Conservation (phyloP, 345 rosid species). For the Boechera retrofracta region DNA sequence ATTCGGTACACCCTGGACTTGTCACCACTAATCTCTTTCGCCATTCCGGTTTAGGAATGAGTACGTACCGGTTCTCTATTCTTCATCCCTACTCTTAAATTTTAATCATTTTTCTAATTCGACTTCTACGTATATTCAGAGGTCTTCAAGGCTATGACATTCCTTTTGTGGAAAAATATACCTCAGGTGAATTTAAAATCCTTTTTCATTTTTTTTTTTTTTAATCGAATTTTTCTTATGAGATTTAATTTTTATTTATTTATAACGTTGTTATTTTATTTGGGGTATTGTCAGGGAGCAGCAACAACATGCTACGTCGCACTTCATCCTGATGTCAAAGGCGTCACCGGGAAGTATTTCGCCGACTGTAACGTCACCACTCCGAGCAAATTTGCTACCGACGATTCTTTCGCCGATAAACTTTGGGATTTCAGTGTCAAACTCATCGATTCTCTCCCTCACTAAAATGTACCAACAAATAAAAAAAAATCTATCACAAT, state of each 20-base stretch:
- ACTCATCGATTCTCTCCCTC: constrained; percentile 37
- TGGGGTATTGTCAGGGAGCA: constrained; percentile 83
- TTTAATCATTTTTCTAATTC: background rate
- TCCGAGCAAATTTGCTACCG: constrained; percentile 59
- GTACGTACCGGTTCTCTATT: constrained; percentile 30
- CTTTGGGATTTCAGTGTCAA: constrained; percentile 75
- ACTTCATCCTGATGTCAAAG: constrained; percentile 71
- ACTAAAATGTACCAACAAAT: background rate
- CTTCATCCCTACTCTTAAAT: background rate
- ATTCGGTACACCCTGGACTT: constrained; percentile 89
- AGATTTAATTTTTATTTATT: background rate
- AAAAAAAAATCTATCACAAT: background rate
- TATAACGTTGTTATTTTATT: background rate
- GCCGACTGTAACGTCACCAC: constrained; percentile 65
- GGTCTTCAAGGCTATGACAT: constrained; percentile 56
- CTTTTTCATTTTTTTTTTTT: background rate
- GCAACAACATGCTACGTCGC: constrained; percentile 92
- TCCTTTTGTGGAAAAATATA: constrained; percentile 78
- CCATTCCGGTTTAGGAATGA: constrained; percentile 50
- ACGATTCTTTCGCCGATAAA: constrained; percentile 55
- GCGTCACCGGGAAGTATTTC: constrained; percentile 74
- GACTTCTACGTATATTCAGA: constrained; percentile 48
- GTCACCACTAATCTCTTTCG: constrained; percentile 82
- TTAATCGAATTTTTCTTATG: background rate
- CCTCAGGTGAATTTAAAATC: constrained; percentile 62